Percentiles rank a stretch among this genome's conserved stretches.
Evolutionary conservation across 306 rosid genomes (phyloP).

Genomic region (Quercus ilex): DNA sequence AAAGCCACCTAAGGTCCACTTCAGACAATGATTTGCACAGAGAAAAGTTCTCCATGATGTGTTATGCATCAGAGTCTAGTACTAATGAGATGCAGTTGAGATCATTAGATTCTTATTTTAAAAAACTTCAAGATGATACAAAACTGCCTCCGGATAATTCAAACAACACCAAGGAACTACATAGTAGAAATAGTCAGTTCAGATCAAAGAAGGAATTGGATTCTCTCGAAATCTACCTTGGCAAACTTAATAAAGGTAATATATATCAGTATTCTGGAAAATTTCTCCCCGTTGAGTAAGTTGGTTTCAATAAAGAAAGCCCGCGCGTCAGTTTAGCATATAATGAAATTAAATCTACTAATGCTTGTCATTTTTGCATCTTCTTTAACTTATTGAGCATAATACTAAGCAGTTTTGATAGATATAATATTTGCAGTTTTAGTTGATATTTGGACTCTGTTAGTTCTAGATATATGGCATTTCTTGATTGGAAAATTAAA

Average conservation of each 20-base stretch:
- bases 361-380: background rate
- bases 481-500: background rate
- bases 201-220: conserved; percentile 42
- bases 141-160: conserved; percentile 27
- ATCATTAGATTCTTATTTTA: conserved; percentile 61
- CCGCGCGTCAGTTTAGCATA: background rate
- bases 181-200: conserved; percentile 20
- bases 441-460: background rate
- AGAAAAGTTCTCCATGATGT: conserved; percentile 7
- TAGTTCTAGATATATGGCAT: background rate
- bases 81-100: conserved; percentile 49
- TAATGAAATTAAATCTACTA: background rate
- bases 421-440: background rate
- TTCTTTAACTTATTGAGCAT: background rate
- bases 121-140: conserved; percentile 43
- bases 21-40: conserved; percentile 24
- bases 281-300: background rate
- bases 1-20: conserved; percentile 19
- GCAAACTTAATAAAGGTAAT: conserved; percentile 53
- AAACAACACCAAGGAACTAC: conserved; percentile 24
- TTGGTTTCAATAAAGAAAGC: background rate
- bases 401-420: background rate
- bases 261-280: background rate
- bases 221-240: conserved; percentile 68
- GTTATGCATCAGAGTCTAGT: conserved; percentile 35